Base-by-base conservation (phyloP, 768 basidiomycete genomes). In the Boletus rufocinnamomeus region DNA sequence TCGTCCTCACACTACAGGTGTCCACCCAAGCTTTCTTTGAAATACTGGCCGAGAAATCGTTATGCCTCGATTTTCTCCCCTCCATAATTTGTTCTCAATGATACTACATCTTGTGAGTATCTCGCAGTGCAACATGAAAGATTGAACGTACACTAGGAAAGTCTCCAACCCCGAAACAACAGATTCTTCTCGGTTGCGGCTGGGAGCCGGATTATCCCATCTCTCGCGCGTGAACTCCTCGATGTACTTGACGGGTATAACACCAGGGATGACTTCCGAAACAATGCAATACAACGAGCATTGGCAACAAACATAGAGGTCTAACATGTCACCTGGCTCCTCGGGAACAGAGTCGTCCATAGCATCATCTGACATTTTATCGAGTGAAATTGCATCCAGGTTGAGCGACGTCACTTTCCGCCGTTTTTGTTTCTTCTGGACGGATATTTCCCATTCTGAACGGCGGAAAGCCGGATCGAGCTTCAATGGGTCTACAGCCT, bases 281-380 rank as follows among this genome's bases (percentile, higher is more conserved):
- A 83, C 86, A 40, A 91, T 77, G 63, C 87, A 84, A 67, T 87
- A 89, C 61, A 88, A 73, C 25, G 85, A 86, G 71, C 92, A 94
- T 67, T 92, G 91, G 66, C 92, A 93, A 70, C 92, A 94, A 46
- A 92, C 76, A 66, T 89, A 93, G 30, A 93, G 78, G 70, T 93
- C 90, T 43, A 93, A 75, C 30, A 89, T 70, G 57, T 79, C 83
- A 25, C 82, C 85, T 63, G 81, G 79, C 38, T 76, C 75, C 30
- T 65, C 63, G 21, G 71, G 61, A 38, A 58, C 59, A 17, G 56
- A 46, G 17, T 76, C 73, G n/a, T 74, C 73, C 58, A 67, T 72
- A 49, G 63, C 60, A 52, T 69, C 75, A 19, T 74, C 74, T 19
- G 63, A 62, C 28, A 69, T 59, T 32, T 59, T 56, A 21, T 59